Base-by-base conservation (phyloP, 2,329 filamentous ascomycete genomes). In the Trichoderma oligosporum region DNA sequence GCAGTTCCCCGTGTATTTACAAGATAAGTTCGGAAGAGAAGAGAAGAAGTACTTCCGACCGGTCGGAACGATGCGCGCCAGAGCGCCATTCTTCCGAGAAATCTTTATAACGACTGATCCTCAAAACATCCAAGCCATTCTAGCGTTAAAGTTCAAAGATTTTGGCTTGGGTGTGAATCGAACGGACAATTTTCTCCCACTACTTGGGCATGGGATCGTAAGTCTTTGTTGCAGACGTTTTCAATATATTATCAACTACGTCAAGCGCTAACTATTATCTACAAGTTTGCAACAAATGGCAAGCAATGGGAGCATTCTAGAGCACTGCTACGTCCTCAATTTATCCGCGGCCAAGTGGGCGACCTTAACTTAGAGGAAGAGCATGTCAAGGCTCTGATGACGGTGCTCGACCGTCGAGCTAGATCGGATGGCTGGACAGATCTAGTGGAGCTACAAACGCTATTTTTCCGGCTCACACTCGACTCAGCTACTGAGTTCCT, bases 401-500 rank as follows among this genome's bases (percentile, higher is more conserved):
- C 59, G 5, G 64, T 64, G n/a, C 51, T 67, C n/a, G 56, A 65
- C 7, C 27, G 59, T 7, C 42, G 59, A 0, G 60, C 63, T 3
- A 74, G 81, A 55, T 24, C 52, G 2, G 57, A 62, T 38, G 62
- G 65, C 49, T 74, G 74, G 66, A 70, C 68, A 1, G 48, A 53
- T 3, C 60, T 62, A 1, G 67, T 78, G 4, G 77, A 81, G 60
- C 66, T 81, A 4, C 73, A 75, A 61, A 72, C 72, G 0, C 66
- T 80, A 8, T 76, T 81, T 63, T 80, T 79, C 68, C 71, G 73
- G 36, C 68, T 79, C 35, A 78, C 78, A 1, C 68, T 81, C 14
- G 77, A 81, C 58, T 73, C 74, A 0, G 71, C 77, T 0, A 78
- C 78, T 12, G 73, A 78, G 38, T 84, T 88, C 62, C 74, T 89